Evolutionary conservation across 2,329 filamentous ascomycete genomes (phyloP).

Genomic region (Colletotrichum somersetense): DNA sequence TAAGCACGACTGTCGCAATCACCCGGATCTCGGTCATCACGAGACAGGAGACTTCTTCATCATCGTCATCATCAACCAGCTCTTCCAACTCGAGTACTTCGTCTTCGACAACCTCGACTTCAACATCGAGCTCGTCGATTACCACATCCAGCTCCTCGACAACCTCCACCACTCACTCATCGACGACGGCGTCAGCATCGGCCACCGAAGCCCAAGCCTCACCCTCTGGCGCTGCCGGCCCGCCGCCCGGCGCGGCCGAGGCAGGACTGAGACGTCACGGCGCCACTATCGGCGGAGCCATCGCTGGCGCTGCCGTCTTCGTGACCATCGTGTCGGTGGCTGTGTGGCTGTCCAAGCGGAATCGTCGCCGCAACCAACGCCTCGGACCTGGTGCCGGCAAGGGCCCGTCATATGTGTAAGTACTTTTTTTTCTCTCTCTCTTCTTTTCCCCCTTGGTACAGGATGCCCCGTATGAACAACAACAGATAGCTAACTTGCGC

Average conservation of each 20-base stretch:
- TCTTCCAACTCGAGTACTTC: conserved; percentile 42
- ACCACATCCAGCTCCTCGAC: conserved; percentile 39
- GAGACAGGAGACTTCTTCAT: conserved; percentile 44
- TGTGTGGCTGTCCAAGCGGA: conserved; percentile 60
- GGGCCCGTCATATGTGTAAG: conserved; percentile 57
- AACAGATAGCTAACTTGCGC: conserved; percentile 42
- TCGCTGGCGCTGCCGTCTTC: conserved; percentile 64
- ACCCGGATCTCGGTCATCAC: conserved; percentile 56
- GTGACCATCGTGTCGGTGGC: conserved; percentile 57
- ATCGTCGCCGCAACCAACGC: conserved; percentile 56
- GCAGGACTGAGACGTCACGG: conserved; percentile 53
- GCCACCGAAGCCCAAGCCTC: conserved; percentile 39
- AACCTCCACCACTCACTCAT: neutral
- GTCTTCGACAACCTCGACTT: conserved; percentile 14
- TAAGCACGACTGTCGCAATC: conserved; percentile 52
- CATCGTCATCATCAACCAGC: conserved; percentile 29
- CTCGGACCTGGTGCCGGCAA: conserved; percentile 56
- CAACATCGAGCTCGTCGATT: conserved; percentile 18
- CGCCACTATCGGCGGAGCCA: conserved; percentile 66
- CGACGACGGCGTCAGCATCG: conserved; percentile 20
- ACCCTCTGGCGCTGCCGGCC: conserved; percentile 38
- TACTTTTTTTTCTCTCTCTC: conserved; percentile 43
- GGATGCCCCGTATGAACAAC: neutral
- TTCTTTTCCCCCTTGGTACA: neutral
- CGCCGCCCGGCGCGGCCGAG: conserved; percentile 44